Conservation (phyloP, 129 eudicot genomes). For the Pittosporum tobira region DNA sequence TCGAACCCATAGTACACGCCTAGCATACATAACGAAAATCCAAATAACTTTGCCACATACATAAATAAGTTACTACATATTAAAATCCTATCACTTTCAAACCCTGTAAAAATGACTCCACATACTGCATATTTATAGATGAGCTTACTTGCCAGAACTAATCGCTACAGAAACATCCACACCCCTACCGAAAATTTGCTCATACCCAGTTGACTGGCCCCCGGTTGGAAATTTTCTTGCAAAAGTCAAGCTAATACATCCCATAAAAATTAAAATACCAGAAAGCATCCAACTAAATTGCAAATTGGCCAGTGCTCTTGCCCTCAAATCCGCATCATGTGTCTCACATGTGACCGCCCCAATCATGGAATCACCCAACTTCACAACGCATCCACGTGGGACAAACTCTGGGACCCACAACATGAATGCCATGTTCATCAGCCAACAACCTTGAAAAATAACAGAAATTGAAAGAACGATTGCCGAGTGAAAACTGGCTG, state of each 20-base stretch:
- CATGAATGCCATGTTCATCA: slow-evolving; percentile 70
- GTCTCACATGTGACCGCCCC: slow-evolving; percentile 62
- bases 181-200: slow-evolving; percentile 39
- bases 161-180: slow-evolving; percentile 36
- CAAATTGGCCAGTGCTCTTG: slow-evolving; percentile 67
- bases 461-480: slow-evolving; percentile 64
- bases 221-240: slow-evolving; percentile 24
- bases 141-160: slow-evolving; percentile 39
- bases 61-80: not conserved
- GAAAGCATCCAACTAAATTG: slow-evolving; percentile 85
- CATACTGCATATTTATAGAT: slow-evolving; percentile 14
- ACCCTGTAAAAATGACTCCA: not conserved
- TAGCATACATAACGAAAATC: too few relatives aligned
- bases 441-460: slow-evolving; percentile 75
- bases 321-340: slow-evolving; percentile 50
- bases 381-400: slow-evolving; percentile 49
- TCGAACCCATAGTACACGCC: too few relatives aligned
- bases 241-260: slow-evolving; percentile 25
- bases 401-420: slow-evolving; percentile 65
- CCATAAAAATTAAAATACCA: slow-evolving; percentile 46
- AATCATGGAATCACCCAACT: slow-evolving; percentile 29
- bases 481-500: slow-evolving; percentile 48
- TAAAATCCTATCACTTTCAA: not conserved
- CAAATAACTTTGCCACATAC: too few relatives aligned
- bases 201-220: slow-evolving; percentile 40